Base-by-base conservation (phyloP, 495 filamentous ascomycete species). In the Lasiosphaeriaceae sp. region DNA sequence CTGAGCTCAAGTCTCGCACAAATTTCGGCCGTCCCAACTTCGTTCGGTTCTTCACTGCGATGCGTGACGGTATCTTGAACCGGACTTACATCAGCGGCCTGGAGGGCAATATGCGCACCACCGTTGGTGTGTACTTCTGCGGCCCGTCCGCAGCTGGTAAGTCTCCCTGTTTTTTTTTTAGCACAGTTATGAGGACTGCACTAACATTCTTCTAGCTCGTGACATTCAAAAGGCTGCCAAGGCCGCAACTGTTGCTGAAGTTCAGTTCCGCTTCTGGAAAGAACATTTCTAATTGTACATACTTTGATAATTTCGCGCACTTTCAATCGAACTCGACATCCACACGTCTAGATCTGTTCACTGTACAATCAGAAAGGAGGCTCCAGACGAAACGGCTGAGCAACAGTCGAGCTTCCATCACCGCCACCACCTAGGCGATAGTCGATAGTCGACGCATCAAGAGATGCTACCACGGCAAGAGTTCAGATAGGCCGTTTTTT, bases 191-290 rank as follows among this genome's bases (percentile, higher is more conserved):
- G 9, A 11, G n/a, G 23, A 17, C 34, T 46, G 50, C 14, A 54
- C 74, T 77, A 60, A 77, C 65, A n/a, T 41, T 45, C 45, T 23
- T 11, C 58, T 83, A 66, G 93, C 93, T 1, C 80, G 90, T 61
- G 84, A 92, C 67, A 97, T 99, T 64, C 85, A 85, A 67, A 85
- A 85, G 66, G 92, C 94, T 14, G 86, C 90, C 49, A 86, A 83
- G 63, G 64, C 71, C 45, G 85, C 86, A 7, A 89, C 84, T 19
- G 85, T 79, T 7, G 81, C 78, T 58, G 89, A 96, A 60, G 89
- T 98, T 54, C 83, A 82, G 54, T 99, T 97, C 77, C 90, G 90
- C 69, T 99, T 99, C 79, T 99, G 94, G 94, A 99, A 97, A 76
- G 94, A 99, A 74, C 92, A 99, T 65, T 83, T 83, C 61, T 83